phyloP scores from a whole-genome alignment of 1,284 basidiomycete species.

The Trichosporon sp. region DNA sequence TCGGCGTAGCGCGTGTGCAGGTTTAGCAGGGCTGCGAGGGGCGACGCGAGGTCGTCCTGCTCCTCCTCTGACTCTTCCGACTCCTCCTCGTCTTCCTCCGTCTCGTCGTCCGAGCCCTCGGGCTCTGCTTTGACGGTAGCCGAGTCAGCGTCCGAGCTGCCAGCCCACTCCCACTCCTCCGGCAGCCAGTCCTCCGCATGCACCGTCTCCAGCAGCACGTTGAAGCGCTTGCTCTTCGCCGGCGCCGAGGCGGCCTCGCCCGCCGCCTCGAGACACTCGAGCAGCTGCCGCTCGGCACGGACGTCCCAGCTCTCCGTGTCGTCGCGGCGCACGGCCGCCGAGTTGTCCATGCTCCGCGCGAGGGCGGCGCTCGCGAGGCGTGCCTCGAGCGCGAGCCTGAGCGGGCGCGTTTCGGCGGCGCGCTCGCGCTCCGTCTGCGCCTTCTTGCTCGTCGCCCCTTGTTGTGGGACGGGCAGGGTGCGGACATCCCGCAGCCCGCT shows the following conservation, averaged over 20 bases:
- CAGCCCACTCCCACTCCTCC: neutral
- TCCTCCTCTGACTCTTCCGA: neutral
- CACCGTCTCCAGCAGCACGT: neutral
- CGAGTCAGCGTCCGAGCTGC: neutral
- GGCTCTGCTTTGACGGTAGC: neutral
- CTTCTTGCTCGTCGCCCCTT: neutral
- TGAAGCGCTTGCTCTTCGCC: neutral
- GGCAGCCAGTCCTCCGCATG: neutral
- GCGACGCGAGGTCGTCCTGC: neutral
- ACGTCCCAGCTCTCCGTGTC: slow-evolving; percentile 1
- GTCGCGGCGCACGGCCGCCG: neutral
- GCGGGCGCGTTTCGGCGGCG: neutral
- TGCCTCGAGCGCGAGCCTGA: neutral
- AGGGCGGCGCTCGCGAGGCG: neutral
- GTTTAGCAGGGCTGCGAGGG: neutral
- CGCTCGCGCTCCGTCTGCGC: neutral
- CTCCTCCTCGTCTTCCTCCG: neutral
- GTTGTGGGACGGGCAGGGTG: neutral
- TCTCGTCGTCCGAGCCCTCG: neutral
- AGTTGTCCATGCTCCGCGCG: neutral
- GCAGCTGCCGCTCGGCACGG: neutral
- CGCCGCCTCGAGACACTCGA: neutral
- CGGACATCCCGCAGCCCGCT: neutral
- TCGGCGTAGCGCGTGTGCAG: neutral
- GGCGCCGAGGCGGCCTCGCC: neutral